Conservation (phyloP, 495 filamentous ascomycete species). For the Platismatia glauca region DNA sequence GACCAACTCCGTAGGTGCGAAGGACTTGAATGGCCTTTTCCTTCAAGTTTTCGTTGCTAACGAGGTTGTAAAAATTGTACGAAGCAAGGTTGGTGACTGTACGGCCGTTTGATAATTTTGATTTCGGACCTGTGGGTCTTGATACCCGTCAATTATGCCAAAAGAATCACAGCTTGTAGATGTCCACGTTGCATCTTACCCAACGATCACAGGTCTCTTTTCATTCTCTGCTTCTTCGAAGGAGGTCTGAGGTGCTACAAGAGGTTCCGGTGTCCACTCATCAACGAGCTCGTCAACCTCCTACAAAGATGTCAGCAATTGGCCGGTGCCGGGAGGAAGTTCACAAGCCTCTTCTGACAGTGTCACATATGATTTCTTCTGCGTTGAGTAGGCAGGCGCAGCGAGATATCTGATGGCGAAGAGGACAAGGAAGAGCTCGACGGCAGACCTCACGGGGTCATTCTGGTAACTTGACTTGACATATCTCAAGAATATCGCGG, state of each 20-base stretch:
- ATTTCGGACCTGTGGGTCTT: slow-evolving; percentile 82
- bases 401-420: slow-evolving; percentile 93
- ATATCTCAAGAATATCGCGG: slow-evolving; percentile 88
- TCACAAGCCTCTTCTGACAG: slow-evolving; percentile 66
- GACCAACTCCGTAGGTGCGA: slow-evolving; percentile 89
- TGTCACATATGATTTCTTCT: slow-evolving; percentile 75
- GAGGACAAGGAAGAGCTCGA: slow-evolving; percentile 89
- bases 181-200: slow-evolving; percentile 42
- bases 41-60: slow-evolving; percentile 81
- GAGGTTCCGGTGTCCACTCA: slow-evolving; percentile 91
- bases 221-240: slow-evolving; percentile 78
- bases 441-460: slow-evolving; percentile 84
- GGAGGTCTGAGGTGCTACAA: slow-evolving; percentile 61
- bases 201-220: slow-evolving; percentile 75
- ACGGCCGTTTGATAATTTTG: slow-evolving; percentile 79
- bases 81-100: slow-evolving; percentile 88
- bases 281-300: slow-evolving; percentile 97
- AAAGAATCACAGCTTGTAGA: not conserved
- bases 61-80: slow-evolving; percentile 95
- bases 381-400: slow-evolving; percentile 80
- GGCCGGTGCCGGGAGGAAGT: not conserved
- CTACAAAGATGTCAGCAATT: slow-evolving; percentile 28
- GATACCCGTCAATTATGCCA: not conserved
- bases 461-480: slow-evolving; percentile 96
- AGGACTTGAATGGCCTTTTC: slow-evolving; percentile 90